Percentiles rank a stretch among this genome's conserved stretches.
These are phyloP conservation scores for Tuber umbilicatum DNA, from an alignment of 495 filamentous ascomycete species.

Conservation along the genomic window DNA sequence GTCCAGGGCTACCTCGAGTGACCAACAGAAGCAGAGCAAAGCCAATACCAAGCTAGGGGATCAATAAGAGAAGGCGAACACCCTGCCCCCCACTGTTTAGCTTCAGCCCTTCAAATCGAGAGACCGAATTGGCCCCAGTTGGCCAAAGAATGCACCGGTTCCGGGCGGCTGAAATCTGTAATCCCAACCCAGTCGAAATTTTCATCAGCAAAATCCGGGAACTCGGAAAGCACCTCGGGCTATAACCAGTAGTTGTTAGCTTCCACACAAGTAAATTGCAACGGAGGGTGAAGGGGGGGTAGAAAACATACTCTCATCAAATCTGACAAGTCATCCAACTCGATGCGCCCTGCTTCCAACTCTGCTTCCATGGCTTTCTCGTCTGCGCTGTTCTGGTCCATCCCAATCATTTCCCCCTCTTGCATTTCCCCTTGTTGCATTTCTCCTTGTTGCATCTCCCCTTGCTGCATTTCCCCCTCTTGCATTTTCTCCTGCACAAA, in stretches of 20 bases:
- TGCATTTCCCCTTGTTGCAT: background rate
- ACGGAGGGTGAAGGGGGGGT: background rate
- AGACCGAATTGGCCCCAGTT: no score
- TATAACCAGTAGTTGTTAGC: background rate
- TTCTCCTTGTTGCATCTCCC: no score
- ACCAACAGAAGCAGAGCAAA: no score
- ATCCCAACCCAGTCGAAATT: background rate
- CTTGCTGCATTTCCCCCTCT: background rate
- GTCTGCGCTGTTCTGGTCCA: background rate
- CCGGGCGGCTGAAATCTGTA: no score
- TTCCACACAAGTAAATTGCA: background rate
- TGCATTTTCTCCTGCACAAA: background rate
- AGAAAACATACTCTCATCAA: background rate
- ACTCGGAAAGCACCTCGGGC: background rate
- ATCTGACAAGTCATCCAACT: background rate
- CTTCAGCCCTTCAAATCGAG: no score
- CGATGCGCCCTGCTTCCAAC: no score
- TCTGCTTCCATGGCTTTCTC: background rate
- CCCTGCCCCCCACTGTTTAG: no score
- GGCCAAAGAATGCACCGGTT: no score
- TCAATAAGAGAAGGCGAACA: no score
- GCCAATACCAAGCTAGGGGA: no score
- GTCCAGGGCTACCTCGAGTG: no score
- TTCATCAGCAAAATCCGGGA: background rate
- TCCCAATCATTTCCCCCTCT: background rate